These are phyloP conservation scores for Sindora glabra DNA, from an alignment of 306 rosid species.

Conservation along the genomic window DNA sequence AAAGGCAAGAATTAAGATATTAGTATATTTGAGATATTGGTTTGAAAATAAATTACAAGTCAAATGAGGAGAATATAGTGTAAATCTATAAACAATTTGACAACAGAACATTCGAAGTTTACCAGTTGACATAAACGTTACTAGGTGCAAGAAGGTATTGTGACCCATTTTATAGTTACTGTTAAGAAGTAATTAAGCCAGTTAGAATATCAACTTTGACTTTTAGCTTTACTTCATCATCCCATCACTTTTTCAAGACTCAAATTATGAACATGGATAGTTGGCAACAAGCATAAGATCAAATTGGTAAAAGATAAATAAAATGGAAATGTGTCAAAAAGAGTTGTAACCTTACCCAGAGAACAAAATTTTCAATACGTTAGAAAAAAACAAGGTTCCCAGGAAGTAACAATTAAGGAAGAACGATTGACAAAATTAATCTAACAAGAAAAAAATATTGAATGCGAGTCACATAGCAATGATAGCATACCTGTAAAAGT, in stretches of 20 bases:
- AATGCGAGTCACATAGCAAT: neutral
- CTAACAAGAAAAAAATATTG: neutral
- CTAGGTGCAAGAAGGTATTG: neutral
- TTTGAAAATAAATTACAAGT: neutral
- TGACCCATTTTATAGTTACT: neutral
- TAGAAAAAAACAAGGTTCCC: neutral
- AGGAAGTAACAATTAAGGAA: neutral
- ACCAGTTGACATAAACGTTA: neutral
- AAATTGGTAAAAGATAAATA: neutral
- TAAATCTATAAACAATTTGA: neutral
- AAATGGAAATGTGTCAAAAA: neutral
- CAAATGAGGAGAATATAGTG: neutral
- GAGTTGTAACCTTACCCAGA: neutral
- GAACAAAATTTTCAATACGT: neutral
- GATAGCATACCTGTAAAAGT: slow-evolving; percentile 46
- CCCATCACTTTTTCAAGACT: neutral
- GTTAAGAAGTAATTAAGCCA: neutral
- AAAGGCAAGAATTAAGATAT: neutral
- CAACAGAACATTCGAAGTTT: neutral
- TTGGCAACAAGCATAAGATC: neutral
- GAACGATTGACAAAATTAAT: neutral
- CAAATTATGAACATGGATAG: neutral
- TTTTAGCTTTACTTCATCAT: neutral
- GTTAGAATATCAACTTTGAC: neutral
- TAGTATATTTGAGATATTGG: neutral